Evolutionary conservation across 1,139 yeast species (phyloP).

Genomic region (Geotrichum bryndzae): DNA sequence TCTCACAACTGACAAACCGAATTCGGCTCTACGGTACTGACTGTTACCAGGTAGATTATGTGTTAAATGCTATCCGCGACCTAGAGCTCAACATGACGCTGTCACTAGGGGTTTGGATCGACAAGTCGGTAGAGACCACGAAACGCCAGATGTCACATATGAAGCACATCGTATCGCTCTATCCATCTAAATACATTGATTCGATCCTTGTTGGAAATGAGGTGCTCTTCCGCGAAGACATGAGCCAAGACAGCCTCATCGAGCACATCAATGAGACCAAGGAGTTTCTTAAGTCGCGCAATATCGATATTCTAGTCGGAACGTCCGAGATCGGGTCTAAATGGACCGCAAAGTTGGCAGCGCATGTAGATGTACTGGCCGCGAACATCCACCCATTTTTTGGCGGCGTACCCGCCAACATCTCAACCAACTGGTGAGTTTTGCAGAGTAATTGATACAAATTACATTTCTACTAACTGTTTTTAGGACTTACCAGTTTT

Average conservation of each 20-base stretch:
- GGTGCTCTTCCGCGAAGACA: slow-evolving; percentile 52
- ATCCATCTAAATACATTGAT: slow-evolving; percentile 47
- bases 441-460: not conserved
- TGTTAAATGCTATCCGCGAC: slow-evolving; percentile 49
- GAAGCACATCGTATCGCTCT: slow-evolving; percentile 37
- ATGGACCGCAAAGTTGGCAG: slow-evolving; percentile 31
- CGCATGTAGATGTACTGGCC: slow-evolving; percentile 53
- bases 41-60: slow-evolving; percentile 51
- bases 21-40: slow-evolving; percentile 59
- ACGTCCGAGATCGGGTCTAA: slow-evolving; percentile 52
- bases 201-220: slow-evolving; percentile 59
- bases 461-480: not conserved
- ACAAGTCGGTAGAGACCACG: slow-evolving; percentile 43
- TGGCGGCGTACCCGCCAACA: slow-evolving; percentile 49
- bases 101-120: slow-evolving; percentile 63
- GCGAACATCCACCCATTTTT: slow-evolving; percentile 67
- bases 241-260: slow-evolving; percentile 38
- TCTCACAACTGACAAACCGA: slow-evolving; percentile 56
- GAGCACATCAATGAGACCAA: slow-evolving; percentile 43
- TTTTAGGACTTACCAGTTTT: slow-evolving; percentile 40
- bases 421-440: slow-evolving; percentile 46
- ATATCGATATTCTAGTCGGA: slow-evolving; percentile 45
- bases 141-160: slow-evolving; percentile 40
- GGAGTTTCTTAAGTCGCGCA: slow-evolving; percentile 34
- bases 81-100: slow-evolving; percentile 51